A percentile compares a stretch with the other conserved stretches of the same genome.
phyloP scores from a whole-genome alignment of 768 basidiomycete species.

The Calvatia gigantea region DNA sequence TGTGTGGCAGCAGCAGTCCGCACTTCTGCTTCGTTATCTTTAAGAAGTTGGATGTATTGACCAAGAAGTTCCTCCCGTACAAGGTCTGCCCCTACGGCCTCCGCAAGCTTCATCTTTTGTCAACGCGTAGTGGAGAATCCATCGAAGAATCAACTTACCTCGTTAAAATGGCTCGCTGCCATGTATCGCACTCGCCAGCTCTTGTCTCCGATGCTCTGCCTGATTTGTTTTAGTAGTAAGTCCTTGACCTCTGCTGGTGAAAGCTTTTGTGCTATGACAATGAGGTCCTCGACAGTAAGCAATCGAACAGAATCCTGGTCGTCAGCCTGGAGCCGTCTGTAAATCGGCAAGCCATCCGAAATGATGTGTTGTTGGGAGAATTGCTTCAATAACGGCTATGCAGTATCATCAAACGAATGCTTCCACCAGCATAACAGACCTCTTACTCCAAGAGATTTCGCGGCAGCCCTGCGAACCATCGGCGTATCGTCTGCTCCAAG shows the following conservation, averaged over 20 bases:
- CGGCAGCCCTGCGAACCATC: slow-evolving; percentile 96
- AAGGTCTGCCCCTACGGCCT: slow-evolving; percentile 84
- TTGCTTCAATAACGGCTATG: slow-evolving; percentile 73
- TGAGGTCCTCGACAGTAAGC: slow-evolving; percentile 92
- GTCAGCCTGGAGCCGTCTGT: slow-evolving; percentile 89
- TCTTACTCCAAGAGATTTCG: slow-evolving; percentile 93
- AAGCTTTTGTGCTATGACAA: slow-evolving; percentile 85
- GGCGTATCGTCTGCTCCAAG: slow-evolving; percentile 94
- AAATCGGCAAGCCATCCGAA: slow-evolving; percentile 86
- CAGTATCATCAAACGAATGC: slow-evolving; percentile 14
- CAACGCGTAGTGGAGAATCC: neutral
- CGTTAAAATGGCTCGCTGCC: slow-evolving; percentile 97
- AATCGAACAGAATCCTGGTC: slow-evolving; percentile 98
- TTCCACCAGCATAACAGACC: neutral
- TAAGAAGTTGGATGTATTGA: slow-evolving; percentile 90
- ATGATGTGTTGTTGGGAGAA: slow-evolving; percentile 79
- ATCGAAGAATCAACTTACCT: slow-evolving; percentile 43
- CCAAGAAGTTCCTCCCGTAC: slow-evolving; percentile 92
- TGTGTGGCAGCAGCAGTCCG: slow-evolving; percentile 94
- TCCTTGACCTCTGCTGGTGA: slow-evolving; percentile 88
- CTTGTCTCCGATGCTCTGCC: slow-evolving; percentile 88
- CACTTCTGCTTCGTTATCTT: slow-evolving; percentile 98
- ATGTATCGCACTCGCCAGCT: slow-evolving; percentile 99
- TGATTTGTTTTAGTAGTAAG: slow-evolving; percentile 82
- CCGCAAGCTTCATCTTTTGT: slow-evolving; percentile 61